Evolutionary conservation across 75 land plant species (phyloP), one percentile per base, ranked within the genome.

Genomic region (Pinus taeda): DNA sequence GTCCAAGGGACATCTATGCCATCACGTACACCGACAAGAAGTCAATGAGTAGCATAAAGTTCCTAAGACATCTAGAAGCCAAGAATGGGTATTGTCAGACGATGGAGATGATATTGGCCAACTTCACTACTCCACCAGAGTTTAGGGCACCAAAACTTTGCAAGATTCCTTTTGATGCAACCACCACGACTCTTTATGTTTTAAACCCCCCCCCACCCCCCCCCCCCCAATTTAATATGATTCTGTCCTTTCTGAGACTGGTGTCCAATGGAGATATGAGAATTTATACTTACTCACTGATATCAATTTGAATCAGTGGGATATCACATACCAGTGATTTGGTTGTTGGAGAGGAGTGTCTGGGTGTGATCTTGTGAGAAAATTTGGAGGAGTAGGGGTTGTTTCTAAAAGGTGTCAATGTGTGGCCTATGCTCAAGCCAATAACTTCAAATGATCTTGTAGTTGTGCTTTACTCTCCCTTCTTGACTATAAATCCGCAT

Each of bases 251-350:
- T 56, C 79, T 89, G 5, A 33, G 88, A 42, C 53, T 86, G 8
- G 82, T 71, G 1, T 22, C 53, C 1, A 87, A 90, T 22, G 92
- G 92, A 6, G 82, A 83, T 64, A 62, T 86, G 17, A 78, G 59
- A 62, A 66, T 76, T 9, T 82, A 73, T 60, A 87, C 88, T 2
- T 86, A 76, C 82, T 15, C 83, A 24, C 60, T 29, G 33, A 74
- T 29, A 82, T 82, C 14, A 82, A 79, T 6, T 55, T 30, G 15
- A 57, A 74, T 6, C 70, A 78, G 21, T 84, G 80, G 82, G 84
- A 80, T 29, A 72, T 36, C 33, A 89, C 86, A 2, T 86, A 57
- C 74, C 45, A 77, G 18, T 45, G 79, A 22, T 86, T 86, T 61
- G 14, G 49, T n/a, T 71, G 76, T 33, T 33, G 33, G 33, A 1